These are phyloP conservation scores for Eremothecium cymbalariae DNA, from an alignment of 1,139 yeast species.

Conservation along the genomic window DNA sequence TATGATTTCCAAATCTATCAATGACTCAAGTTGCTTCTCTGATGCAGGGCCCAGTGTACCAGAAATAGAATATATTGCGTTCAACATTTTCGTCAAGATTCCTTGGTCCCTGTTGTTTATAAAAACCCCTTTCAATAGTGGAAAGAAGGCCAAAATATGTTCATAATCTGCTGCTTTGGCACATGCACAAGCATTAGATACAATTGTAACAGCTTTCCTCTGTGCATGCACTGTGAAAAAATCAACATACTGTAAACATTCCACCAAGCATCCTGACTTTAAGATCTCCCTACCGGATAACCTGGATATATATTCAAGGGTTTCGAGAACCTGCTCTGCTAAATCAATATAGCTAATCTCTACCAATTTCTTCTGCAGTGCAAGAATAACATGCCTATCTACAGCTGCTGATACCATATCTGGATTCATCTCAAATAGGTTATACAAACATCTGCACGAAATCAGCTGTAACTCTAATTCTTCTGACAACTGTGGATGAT, in stretches of 20 bases:
- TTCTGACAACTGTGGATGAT: conserved; percentile 49
- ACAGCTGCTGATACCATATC: conserved; percentile 61
- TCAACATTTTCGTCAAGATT: conserved; percentile 18
- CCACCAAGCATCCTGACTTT: conserved; percentile 52
- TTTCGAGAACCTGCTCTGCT: conserved; percentile 85
- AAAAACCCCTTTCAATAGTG: conserved; percentile 54
- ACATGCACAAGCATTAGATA: conserved; percentile 63
- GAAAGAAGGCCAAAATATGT: conserved; percentile 47
- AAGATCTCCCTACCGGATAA: conserved; percentile 46
- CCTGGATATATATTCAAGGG: conserved; percentile 60
- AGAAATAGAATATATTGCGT: conserved; percentile 24
- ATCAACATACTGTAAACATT: conserved; percentile 70
- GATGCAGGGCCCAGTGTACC: conserved; percentile 15
- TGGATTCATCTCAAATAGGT: conserved; percentile 67
- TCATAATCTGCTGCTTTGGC: conserved; percentile 41
- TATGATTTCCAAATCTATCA: conserved; percentile 20
- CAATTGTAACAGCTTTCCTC: conserved; percentile 67
- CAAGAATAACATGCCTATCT: conserved; percentile 57
- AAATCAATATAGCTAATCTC: conserved; percentile 82
- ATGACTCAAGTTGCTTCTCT: conserved; percentile 16
- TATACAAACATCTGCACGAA: conserved; percentile 79
- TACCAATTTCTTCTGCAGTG: conserved; percentile 54
- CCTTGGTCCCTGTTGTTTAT: conserved; percentile 45
- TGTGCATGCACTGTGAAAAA: conserved; percentile 88
- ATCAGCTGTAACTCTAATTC: conserved; percentile 74